These are phyloP conservation scores for Daldinia eschscholtzii DNA, from an alignment of 2,329 filamentous ascomycete species.

Conservation along the genomic window DNA sequence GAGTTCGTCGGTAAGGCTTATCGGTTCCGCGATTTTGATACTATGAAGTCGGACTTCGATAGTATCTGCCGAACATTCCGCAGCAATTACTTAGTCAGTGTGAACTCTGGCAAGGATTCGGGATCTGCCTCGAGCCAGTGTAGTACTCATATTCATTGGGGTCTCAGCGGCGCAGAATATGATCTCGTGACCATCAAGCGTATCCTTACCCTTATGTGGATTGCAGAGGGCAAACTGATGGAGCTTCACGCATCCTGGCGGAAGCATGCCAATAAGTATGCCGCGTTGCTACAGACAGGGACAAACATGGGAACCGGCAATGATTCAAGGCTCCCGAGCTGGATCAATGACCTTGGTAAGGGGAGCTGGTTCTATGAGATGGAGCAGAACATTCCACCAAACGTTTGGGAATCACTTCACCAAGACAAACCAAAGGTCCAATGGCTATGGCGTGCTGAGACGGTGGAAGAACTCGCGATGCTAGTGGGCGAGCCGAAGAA, in stretches of 20 bases:
- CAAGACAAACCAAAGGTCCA: constrained; percentile 26
- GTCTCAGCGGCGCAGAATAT: constrained; percentile 29
- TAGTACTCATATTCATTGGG: constrained; percentile 36
- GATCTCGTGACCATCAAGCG: constrained; percentile 28
- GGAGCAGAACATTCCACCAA: constrained; percentile 33
- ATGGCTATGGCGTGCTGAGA: constrained; percentile 40
- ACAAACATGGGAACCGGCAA: constrained; percentile 35
- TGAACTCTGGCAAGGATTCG: constrained; percentile 36
- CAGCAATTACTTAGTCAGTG: constrained; percentile 26
- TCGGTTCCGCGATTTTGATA: constrained; percentile 24
- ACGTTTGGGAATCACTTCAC: constrained; percentile 20
- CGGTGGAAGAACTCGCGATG: constrained; percentile 33
- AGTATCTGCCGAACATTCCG: constrained; percentile 22
- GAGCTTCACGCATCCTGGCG: constrained; percentile 36
- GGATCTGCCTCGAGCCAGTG: constrained; percentile 30
- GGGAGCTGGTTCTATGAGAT: constrained; percentile 32
- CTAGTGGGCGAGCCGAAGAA: constrained; percentile 28
- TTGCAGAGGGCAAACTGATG: constrained; percentile 35
- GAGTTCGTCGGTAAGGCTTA: constrained; percentile 37
- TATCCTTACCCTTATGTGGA: constrained; percentile 38
- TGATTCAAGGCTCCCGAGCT: constrained; percentile 24
- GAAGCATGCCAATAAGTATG: constrained; percentile 31
- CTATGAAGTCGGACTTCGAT: constrained; percentile 28
- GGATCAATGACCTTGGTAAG: constrained; percentile 18
- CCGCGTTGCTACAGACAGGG: constrained; percentile 29